Conservation (phyloP, 1,139 yeast species). For the Zygoascus sp. region DNA sequence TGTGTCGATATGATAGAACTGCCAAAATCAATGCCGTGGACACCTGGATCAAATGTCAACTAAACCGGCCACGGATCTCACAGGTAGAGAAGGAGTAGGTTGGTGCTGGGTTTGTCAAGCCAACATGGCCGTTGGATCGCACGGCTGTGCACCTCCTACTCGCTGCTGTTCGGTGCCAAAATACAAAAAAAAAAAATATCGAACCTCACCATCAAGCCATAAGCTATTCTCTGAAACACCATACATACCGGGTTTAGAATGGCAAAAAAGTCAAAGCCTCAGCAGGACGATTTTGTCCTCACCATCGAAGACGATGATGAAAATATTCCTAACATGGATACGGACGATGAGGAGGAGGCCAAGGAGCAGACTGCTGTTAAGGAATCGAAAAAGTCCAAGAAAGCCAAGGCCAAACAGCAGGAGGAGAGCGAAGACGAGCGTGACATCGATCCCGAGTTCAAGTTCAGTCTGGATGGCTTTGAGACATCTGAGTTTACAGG, state of each 20-base stretch:
- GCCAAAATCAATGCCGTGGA: too few relatives aligned
- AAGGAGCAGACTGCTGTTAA: constrained; percentile 22
- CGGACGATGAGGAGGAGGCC: constrained; percentile 36
- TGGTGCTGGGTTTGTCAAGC: too few relatives aligned
- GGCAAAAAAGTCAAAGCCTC: constrained; percentile 9
- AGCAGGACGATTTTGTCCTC: constrained; percentile 47
- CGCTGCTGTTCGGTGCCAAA: too few relatives aligned
- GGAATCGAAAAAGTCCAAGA: constrained; percentile 30
- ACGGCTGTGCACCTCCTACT: too few relatives aligned
- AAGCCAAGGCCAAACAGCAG: constrained; percentile 29
- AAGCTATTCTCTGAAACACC: too few relatives aligned
- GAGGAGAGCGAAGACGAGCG: constrained; percentile 38
- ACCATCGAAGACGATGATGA: constrained; percentile 75
- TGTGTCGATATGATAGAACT: too few relatives aligned
- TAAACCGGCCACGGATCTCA: too few relatives aligned
- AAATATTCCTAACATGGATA: constrained; percentile 55
- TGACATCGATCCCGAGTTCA: constrained; percentile 59
- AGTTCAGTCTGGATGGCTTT: constrained; percentile 64
- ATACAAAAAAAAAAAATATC: not conserved
- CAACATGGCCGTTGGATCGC: too few relatives aligned
- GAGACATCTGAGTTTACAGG: constrained; percentile 57
- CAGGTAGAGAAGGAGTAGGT: too few relatives aligned
- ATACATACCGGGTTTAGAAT: too few relatives aligned
- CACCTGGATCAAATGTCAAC: too few relatives aligned
- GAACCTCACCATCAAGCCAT: too few relatives aligned